phyloP scores from a whole-genome alignment of 1,284 basidiomycete genomes.

The Boletellus deceptivus region DNA sequence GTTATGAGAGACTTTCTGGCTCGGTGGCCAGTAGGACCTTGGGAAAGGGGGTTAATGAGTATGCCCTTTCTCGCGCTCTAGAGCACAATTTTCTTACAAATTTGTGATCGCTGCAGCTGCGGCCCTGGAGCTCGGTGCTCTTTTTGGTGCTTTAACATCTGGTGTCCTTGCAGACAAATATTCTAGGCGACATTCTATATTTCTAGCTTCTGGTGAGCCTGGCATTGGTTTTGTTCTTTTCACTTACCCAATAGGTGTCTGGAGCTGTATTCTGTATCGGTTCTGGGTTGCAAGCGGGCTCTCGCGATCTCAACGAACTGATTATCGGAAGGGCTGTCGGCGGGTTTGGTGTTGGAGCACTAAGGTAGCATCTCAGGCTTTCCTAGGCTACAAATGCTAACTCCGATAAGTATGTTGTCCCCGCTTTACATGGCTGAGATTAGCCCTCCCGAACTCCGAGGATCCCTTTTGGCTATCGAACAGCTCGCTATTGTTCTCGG shows the following conservation, averaged over 20 bases:
- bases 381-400: conserved; percentile 1
- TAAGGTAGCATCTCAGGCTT: conserved; percentile 47
- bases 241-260: background rate
- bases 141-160: conserved; percentile 65
- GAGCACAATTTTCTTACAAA: background rate
- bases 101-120: conserved; percentile 50
- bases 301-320: conserved; percentile 53
- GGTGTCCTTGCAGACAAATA: conserved; percentile 67
- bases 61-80: conserved; percentile 25
- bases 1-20: conserved; percentile 74
- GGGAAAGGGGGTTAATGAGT: conserved; percentile 78
- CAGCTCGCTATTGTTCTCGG: conserved; percentile 78
- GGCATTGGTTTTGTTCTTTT: background rate
- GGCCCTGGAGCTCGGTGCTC: conserved; percentile 71
- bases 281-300: conserved; percentile 64
- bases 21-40: conserved; percentile 65
- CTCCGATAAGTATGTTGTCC: conserved; percentile 61
- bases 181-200: conserved; percentile 66
- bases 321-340: conserved; percentile 70
- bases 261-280: conserved; percentile 71
- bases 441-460: conserved; percentile 76
- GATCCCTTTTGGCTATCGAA: conserved; percentile 76
- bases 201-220: conserved; percentile 60
- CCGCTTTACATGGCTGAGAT: conserved; percentile 85
- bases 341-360: conserved; percentile 75